A percentile compares a stretch with the other conserved stretches of the same genome.
phyloP scores from a whole-genome alignment of 805 yeast genomes.

The Sugiyamaella floridensis region DNA sequence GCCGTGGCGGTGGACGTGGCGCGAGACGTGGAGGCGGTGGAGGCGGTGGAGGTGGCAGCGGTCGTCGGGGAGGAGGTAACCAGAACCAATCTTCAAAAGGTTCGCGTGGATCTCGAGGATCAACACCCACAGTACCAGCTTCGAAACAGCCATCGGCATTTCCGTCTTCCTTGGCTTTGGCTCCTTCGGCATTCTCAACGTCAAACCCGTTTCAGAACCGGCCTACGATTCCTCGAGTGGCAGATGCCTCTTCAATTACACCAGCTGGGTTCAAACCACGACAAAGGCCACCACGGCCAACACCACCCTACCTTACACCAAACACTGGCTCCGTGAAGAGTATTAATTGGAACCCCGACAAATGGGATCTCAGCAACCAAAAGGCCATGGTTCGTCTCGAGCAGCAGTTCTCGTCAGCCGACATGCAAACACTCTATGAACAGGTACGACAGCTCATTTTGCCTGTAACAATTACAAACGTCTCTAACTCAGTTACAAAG shows the following conservation, averaged over 20 bases:
- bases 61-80: no score
- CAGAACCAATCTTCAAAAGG: no score
- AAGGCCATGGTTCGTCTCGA: slow-evolving; percentile 44
- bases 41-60: no score
- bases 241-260: background rate
- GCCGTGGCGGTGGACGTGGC: no score
- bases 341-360: slow-evolving; percentile 24
- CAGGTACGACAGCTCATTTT: slow-evolving; percentile 11
- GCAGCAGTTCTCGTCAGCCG: slow-evolving; percentile 43
- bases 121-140: background rate
- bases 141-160: background rate
- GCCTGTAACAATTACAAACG: background rate
- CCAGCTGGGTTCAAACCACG: slow-evolving; percentile 6
- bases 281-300: background rate
- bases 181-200: background rate
- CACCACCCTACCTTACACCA: slow-evolving; percentile 8
- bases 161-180: background rate
- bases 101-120: background rate
- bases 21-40: no score
- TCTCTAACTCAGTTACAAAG: slow-evolving; percentile 44
- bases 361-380: slow-evolving; percentile 78
- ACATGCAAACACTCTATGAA: slow-evolving; percentile 67
- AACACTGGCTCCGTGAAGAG: slow-evolving; percentile 2
- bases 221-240: background rate
- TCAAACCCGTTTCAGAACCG: background rate